Evolutionary conservation across 2,329 filamentous ascomycete species (phyloP).

Genomic region (Thelonectria olida): DNA sequence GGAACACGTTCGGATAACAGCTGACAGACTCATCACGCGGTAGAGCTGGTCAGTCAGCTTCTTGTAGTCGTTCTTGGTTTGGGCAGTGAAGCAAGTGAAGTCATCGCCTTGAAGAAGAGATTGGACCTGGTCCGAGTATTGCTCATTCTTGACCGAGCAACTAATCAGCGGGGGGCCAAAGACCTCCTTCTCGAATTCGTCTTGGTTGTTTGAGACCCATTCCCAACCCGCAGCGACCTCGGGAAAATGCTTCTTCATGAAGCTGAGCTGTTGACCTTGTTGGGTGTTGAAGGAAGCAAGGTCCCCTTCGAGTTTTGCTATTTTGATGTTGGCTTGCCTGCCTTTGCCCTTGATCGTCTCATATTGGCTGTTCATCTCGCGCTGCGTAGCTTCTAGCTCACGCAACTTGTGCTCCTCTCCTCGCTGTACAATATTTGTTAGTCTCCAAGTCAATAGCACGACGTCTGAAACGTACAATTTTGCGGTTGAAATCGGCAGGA

Average conservation of each 20-base stretch:
- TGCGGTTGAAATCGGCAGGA: constrained; percentile 73
- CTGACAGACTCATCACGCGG: constrained; percentile 70
- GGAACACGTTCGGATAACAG: constrained; percentile 74
- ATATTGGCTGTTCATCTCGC: constrained; percentile 50
- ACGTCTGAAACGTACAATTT: constrained; percentile 65
- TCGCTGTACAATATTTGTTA: constrained; percentile 56
- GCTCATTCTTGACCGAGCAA: constrained; percentile 80
- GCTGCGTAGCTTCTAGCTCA: constrained; percentile 57
- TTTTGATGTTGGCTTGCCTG: constrained; percentile 49
- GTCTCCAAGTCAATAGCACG: background rate
- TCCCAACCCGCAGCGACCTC: constrained; percentile 79
- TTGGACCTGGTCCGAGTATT: constrained; percentile 67
- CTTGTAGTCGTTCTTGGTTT: constrained; percentile 78
- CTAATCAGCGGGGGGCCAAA: constrained; percentile 83
- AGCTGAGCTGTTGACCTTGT: constrained; percentile 75
- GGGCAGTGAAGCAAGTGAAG: constrained; percentile 77
- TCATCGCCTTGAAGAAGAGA: constrained; percentile 60
- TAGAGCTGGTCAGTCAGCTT: constrained; percentile 75
- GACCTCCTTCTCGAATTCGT: constrained; percentile 77
- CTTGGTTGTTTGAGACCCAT: constrained; percentile 80
- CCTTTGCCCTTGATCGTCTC: constrained; percentile 54
- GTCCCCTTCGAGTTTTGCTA: constrained; percentile 54
- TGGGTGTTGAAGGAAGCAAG: constrained; percentile 74
- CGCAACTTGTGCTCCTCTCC: constrained; percentile 66
- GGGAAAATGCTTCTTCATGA: constrained; percentile 66